A percentile compares a stretch with the other conserved stretches of the same genome.
These are phyloP conservation scores for Rauvolfia tetraphylla DNA, from an alignment of 257 asterid species.

Conservation along the genomic window DNA sequence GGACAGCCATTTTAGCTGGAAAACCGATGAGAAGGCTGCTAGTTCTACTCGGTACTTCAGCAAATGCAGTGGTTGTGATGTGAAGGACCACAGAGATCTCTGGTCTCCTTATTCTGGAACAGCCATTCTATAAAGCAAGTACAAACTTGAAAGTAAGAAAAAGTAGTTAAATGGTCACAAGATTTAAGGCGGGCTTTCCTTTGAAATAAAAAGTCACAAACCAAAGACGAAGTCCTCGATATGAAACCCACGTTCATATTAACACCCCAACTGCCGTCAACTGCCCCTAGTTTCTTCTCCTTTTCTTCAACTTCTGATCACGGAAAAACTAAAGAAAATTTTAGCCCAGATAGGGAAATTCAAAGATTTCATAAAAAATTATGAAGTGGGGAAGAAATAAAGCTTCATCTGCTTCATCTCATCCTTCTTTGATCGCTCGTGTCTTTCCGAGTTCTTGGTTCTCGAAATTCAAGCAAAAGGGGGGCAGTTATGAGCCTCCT, in stretches of 20 bases:
- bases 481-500: conserved; percentile 14
- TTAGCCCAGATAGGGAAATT: not conserved
- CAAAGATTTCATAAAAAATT: conserved; percentile 10
- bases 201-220: conserved; percentile 40
- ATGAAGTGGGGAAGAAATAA: conserved; percentile 66
- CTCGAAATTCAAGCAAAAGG: conserved; percentile 47
- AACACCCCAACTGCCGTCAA: conserved; percentile 40
- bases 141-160: conserved; percentile 27
- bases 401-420: conserved; percentile 37
- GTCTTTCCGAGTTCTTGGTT: conserved; percentile 66
- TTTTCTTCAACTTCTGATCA: not conserved
- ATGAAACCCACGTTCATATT: conserved; percentile 39
- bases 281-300: conserved; percentile 16
- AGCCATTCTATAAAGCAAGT: conserved; percentile 15
- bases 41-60: not conserved
- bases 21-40: not conserved
- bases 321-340: conserved; percentile 12
- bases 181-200: conserved; percentile 69
- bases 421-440: conserved; percentile 39
- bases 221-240: conserved; percentile 21
- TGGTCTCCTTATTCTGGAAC: conserved; percentile 3
- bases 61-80: conserved; percentile 1
- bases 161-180: conserved; percentile 71
- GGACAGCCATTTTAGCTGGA: not conserved
- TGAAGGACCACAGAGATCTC: conserved; percentile 2